A percentile compares a stretch with the other conserved stretches of the same genome.
phyloP scores from a whole-genome alignment of 139 green algal species.

The Astrephomene gubernaculifera region DNA sequence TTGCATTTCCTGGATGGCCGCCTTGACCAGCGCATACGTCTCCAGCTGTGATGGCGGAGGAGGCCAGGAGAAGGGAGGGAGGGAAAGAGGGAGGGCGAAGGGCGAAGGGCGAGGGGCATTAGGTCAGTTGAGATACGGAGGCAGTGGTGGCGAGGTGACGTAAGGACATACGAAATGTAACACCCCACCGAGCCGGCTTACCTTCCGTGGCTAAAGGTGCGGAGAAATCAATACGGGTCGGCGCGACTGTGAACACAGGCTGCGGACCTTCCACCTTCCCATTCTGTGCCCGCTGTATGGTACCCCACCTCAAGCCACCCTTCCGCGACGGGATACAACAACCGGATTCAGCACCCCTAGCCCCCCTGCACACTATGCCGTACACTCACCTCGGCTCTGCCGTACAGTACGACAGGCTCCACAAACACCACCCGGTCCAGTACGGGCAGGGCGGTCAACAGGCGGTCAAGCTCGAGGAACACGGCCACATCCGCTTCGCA shows the following conservation, averaged over 20 bases:
- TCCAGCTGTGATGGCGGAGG: constrained; percentile 6
- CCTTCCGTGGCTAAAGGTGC: too few relatives aligned
- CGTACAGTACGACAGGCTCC: constrained; percentile 25
- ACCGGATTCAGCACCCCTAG: background rate
- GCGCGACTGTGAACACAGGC: background rate
- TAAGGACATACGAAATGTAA: background rate
- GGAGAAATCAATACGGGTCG: background rate
- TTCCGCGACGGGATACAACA: background rate
- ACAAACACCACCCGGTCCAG: constrained; percentile 35
- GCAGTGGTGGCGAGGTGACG: background rate
- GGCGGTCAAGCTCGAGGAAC: constrained; percentile 12
- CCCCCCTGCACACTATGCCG: background rate
- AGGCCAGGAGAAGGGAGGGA: background rate
- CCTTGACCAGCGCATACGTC: constrained; percentile 9
- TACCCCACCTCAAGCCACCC: background rate
- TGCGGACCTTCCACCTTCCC: background rate
- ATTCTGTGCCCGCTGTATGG: background rate
- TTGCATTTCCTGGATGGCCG: background rate
- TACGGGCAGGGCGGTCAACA: background rate
- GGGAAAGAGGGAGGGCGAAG: background rate
- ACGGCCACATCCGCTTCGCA: background rate
- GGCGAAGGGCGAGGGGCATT: background rate
- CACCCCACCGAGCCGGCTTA: too few relatives aligned
- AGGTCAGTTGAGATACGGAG: background rate
- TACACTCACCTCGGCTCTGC: background rate